Conservation (phyloP, 345 rosid genomes). For the Salix dunnii region DNA sequence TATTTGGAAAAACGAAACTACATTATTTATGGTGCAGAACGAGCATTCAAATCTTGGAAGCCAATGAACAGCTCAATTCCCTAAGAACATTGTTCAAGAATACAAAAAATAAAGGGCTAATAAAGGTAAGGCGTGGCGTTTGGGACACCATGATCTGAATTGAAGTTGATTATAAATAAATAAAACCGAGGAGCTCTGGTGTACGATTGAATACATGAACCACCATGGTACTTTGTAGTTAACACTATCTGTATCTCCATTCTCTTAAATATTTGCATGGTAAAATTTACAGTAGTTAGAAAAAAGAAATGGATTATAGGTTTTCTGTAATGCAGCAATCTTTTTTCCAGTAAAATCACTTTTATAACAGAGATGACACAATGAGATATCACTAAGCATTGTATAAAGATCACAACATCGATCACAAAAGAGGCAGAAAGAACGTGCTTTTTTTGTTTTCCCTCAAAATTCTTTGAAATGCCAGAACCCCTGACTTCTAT, state of each 20-base stretch:
- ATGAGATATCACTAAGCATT: background rate
- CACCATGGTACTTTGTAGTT: background rate
- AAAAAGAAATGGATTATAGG: background rate
- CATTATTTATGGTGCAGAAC: background rate
- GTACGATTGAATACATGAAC: background rate
- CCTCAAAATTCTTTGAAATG: background rate
- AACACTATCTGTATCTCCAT: background rate
- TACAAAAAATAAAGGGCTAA: background rate
- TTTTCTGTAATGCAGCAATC: background rate
- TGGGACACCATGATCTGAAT: constrained; percentile 4
- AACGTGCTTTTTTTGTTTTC: background rate
- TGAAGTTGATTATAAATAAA: background rate
- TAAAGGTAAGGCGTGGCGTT: constrained; percentile 1
- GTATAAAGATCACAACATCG: background rate
- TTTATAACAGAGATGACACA: background rate
- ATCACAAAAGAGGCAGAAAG: background rate
- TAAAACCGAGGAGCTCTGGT: background rate
- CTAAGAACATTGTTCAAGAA: constrained; percentile 5
- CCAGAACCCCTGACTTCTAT: constrained; percentile 30
- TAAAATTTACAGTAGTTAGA: background rate
- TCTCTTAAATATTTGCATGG: background rate
- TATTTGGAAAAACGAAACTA: background rate
- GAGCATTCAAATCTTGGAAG: background rate
- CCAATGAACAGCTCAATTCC: background rate
- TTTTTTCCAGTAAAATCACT: background rate